Base-by-base conservation (phyloP, 768 basidiomycete genomes). In the Hydnomerulius pinastri region DNA sequence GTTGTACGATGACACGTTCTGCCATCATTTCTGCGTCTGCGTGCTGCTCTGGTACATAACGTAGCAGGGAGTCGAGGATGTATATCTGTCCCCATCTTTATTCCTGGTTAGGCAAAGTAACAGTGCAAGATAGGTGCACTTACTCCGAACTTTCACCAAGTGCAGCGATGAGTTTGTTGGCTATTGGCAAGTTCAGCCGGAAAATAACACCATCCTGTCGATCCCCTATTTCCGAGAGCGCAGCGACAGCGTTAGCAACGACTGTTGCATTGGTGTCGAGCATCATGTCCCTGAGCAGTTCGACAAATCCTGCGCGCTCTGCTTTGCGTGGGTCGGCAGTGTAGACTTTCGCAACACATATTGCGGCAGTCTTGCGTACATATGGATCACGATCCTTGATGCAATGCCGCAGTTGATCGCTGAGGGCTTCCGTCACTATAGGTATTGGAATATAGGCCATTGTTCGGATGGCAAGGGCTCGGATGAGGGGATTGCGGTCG, bases 391-490 rank as follows among this genome's bases (percentile, higher is more conserved):
- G 79, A 67, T 99, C 97, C 62, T 92, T 90, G 36, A 98, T 77
- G 55, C 89, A 90, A 67, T 97, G 93, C 53, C 92, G 83, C 25
- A 99, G 75, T 45, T 94, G 96, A 50, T 98, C 97, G 35, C 85
- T 76, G 30, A 99, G 77, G 1, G 90, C 81, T 48, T 91, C 87
- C 11, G 87, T 86, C 53, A 98, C 92, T 43, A 85, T 77, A 8
- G 94, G 89, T 20, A 97, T 87, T 29, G 94, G 92, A 60, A 99
- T 98, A 65, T 97, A 98, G 6, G 97, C 96, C 96, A 99, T 98
- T 11, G 97, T 99, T 36, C 97, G 90, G 61, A 99, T 95, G 17
- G 97, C 94, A 39, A 99, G 77, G 13, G 96, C 97, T 29, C 97
- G 90, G 50, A 99, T 93, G 41, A 99, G 85, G 10, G 97, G 96